phyloP scores from a whole-genome alignment of 352 stramenopile species.

The Phytophthora meadii region DNA sequence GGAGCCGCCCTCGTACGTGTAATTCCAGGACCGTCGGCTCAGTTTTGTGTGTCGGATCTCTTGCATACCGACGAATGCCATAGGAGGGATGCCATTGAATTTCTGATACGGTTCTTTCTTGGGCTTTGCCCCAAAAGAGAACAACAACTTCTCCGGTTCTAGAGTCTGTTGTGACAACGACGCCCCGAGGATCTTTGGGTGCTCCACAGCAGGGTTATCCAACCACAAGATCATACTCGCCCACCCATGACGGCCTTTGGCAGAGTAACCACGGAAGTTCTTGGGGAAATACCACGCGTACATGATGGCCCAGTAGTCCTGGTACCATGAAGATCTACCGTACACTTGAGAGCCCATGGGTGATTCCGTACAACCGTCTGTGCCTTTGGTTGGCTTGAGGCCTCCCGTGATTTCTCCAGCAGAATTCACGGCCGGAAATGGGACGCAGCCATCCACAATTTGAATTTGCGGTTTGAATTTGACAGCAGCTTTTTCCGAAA shows the following conservation, averaged over 20 bases:
- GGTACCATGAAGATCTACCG: slow-evolving; percentile 10
- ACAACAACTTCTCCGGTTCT: background rate
- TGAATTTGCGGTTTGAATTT: slow-evolving; percentile 13
- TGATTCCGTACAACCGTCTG: background rate
- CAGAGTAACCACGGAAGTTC: background rate
- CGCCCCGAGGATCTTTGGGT: background rate
- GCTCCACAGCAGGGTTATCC: slow-evolving; percentile 6
- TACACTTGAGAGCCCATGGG: slow-evolving; percentile 19
- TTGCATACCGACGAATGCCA: background rate
- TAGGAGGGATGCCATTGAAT: background rate
- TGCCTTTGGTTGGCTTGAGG: background rate
- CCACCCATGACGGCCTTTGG: background rate
- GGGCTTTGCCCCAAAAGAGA: background rate
- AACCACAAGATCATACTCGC: slow-evolving; percentile 11
- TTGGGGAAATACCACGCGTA: slow-evolving; percentile 22
- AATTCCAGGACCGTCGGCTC: background rate
- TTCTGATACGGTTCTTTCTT: background rate
- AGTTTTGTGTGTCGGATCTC: background rate
- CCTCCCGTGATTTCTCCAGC: background rate
- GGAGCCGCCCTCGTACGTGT: background rate
- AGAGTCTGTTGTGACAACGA: background rate
- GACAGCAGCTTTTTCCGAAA: slow-evolving; percentile 13
- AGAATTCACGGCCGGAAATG: slow-evolving; percentile 8
- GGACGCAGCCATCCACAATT: background rate
- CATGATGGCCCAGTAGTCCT: slow-evolving; percentile 7